Evolutionary conservation across 805 yeast genomes (phyloP).

Genomic region (Suhomyces faveliae): DNA sequence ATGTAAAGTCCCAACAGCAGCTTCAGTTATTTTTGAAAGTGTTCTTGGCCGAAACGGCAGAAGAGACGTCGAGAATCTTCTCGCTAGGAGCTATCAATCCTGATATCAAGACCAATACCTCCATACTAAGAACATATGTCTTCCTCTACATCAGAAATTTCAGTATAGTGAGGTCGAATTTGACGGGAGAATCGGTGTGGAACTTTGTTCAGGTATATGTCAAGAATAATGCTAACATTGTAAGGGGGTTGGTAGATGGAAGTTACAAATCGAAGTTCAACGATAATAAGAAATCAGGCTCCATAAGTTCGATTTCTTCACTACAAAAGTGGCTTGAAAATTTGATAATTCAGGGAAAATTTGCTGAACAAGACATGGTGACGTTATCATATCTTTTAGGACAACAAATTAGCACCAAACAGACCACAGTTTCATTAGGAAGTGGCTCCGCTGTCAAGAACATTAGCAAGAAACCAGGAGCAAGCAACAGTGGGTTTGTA

Average conservation of each 20-base stretch:
- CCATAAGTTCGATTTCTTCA: conserved; percentile 41
- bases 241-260: conserved; percentile 58
- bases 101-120: conserved; percentile 57
- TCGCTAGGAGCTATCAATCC: conserved; percentile 73
- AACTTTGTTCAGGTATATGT: conserved; percentile 57
- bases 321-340: conserved; percentile 55
- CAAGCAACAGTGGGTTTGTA: conserved; percentile 39
- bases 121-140: conserved; percentile 46
- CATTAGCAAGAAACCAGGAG: conserved; percentile 22
- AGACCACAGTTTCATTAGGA: conserved; percentile 13
- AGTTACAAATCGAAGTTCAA: conserved; percentile 46
- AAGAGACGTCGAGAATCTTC: conserved; percentile 58
- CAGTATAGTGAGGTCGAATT: conserved; percentile 55
- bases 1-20: conserved; percentile 58
- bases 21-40: conserved; percentile 54
- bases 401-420: conserved; percentile 23
- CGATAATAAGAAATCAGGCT: conserved; percentile 50
- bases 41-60: conserved; percentile 59
- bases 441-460: conserved; percentile 16
- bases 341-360: conserved; percentile 47
- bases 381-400: conserved; percentile 49
- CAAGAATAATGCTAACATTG: conserved; percentile 38
- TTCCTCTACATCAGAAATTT: conserved; percentile 49
- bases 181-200: conserved; percentile 67
- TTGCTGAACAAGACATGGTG: conserved; percentile 45